These are phyloP conservation scores for Lachancea nothofagi DNA, from an alignment of 805 yeast genomes.

Conservation along the genomic window DNA sequence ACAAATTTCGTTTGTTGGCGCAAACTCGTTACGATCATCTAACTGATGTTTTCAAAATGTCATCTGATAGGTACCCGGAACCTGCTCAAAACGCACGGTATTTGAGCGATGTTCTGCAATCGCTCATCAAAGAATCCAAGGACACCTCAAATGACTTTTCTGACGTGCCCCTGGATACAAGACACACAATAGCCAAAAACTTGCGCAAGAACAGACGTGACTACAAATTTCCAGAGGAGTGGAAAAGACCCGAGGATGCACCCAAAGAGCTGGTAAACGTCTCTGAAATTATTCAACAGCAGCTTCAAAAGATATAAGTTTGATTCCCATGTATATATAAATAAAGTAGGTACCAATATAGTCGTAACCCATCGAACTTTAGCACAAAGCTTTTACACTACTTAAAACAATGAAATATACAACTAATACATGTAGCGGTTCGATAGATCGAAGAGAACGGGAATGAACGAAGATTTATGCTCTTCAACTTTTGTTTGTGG, in stretches of 20 bases:
- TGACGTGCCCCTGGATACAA: slow-evolving; percentile 76
- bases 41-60: slow-evolving; percentile 55
- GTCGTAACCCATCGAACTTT: too few species aligned
- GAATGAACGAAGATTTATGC: too few species aligned
- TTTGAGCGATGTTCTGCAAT: slow-evolving; percentile 57
- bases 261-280: slow-evolving; percentile 39
- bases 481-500: too few species aligned
- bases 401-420: not conserved
- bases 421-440: too few species aligned
- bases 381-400: too few species aligned
- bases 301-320: slow-evolving; percentile 7
- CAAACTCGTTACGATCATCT: slow-evolving; percentile 68
- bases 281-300: slow-evolving; percentile 14
- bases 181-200: slow-evolving; percentile 52
- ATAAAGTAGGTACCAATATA: too few species aligned
- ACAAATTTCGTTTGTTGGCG: slow-evolving; percentile 72
- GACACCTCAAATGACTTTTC: slow-evolving; percentile 55
- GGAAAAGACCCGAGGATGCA: slow-evolving; percentile 74
- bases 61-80: slow-evolving; percentile 60
- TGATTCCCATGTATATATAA: slow-evolving; percentile 4
- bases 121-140: slow-evolving; percentile 59
- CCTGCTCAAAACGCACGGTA: slow-evolving; percentile 83
- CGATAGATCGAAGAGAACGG: too few species aligned
- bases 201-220: slow-evolving; percentile 38
- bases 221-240: slow-evolving; percentile 64